These are phyloP conservation scores for Gossypium anomalum DNA, from an alignment of 345 rosid genomes.

Conservation along the genomic window DNA sequence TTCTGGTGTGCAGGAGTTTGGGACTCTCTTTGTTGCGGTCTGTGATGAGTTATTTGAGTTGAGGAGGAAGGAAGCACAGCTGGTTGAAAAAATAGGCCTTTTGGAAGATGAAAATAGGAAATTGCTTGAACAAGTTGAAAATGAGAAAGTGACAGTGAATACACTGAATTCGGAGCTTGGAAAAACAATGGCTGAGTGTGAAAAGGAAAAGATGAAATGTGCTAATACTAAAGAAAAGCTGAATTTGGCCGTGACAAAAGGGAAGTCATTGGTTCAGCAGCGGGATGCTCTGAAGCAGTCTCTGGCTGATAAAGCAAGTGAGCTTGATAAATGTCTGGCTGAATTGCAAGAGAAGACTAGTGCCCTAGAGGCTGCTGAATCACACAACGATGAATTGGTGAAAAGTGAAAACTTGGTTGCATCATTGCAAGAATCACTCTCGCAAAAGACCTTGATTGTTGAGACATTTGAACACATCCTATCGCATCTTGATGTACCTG, in stretches of 20 bases:
- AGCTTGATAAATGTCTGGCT: slow-evolving; percentile 61
- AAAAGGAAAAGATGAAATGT: slow-evolving; percentile 69
- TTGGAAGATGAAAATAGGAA: slow-evolving; percentile 54
- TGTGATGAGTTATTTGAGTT: slow-evolving; percentile 53
- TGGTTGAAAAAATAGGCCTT: slow-evolving; percentile 39
- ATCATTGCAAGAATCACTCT: slow-evolving; percentile 58
- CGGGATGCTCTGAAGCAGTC: slow-evolving; percentile 78
- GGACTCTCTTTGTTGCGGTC: slow-evolving; percentile 47
- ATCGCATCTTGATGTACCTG: slow-evolving; percentile 40
- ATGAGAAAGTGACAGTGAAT: slow-evolving; percentile 42
- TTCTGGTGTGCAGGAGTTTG: slow-evolving; percentile 45
- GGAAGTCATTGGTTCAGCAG: slow-evolving; percentile 91
- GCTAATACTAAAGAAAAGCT: slow-evolving; percentile 85
- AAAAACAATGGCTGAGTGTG: slow-evolving; percentile 50
- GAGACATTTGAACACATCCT: slow-evolving; percentile 54
- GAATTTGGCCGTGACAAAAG: slow-evolving; percentile 88
- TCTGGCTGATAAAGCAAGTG: slow-evolving; percentile 58
- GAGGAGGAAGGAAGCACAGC: slow-evolving; percentile 49
- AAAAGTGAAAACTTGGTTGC: slow-evolving; percentile 49
- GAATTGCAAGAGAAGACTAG: slow-evolving; percentile 59
- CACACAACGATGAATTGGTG: slow-evolving; percentile 46
- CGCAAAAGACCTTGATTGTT: slow-evolving; percentile 41
- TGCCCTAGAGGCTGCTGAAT: slow-evolving; percentile 56
- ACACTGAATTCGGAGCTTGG: slow-evolving; percentile 41
- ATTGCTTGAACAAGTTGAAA: slow-evolving; percentile 53